Conservation (phyloP, 805 yeast genomes). For the Monosporozyma servazzii region DNA sequence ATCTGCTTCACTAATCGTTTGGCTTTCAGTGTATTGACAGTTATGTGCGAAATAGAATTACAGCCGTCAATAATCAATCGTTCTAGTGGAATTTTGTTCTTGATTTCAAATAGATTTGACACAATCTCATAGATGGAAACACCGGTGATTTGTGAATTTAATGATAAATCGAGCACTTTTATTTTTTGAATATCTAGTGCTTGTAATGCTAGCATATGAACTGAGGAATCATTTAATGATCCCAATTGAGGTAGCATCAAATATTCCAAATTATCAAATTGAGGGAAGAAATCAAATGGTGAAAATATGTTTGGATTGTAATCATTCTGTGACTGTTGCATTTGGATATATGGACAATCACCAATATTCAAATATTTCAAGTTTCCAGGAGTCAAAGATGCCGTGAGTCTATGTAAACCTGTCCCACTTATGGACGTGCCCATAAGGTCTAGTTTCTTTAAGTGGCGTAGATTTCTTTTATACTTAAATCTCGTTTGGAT, state of each 20-base stretch:
- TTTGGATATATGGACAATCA: constrained; percentile 18
- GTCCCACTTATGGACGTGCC: constrained; percentile 23
- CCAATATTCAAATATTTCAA: constrained; percentile 22
- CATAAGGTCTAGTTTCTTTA: constrained; percentile 23
- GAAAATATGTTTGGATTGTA: constrained; percentile 2
- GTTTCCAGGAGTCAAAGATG: constrained; percentile 6
- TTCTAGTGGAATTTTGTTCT: constrained; percentile 13
- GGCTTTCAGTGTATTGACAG: constrained; percentile 17
- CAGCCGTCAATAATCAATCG: constrained; percentile 23
- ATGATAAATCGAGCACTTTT: constrained; percentile 21
- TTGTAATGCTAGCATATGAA: constrained; percentile 12
- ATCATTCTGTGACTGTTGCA: background rate
- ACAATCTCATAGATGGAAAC: constrained; percentile 24
- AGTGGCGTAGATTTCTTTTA: constrained; percentile 11
- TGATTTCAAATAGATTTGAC: constrained; percentile 9
- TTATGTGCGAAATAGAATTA: constrained; percentile 21
- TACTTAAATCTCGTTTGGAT: background rate
- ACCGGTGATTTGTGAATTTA: constrained; percentile 26
- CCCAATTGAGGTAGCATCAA: constrained; percentile 22
- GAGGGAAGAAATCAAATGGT: constrained; percentile 8
- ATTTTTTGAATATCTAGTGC: constrained; percentile 11
- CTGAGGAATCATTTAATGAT: constrained; percentile 14
- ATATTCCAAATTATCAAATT: constrained; percentile 14
- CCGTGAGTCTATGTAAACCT: constrained; percentile 13
- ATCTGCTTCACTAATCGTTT: constrained; percentile 16